Conservation (phyloP, 768 basidiomycete genomes). For the Wakefieldia striispora region DNA sequence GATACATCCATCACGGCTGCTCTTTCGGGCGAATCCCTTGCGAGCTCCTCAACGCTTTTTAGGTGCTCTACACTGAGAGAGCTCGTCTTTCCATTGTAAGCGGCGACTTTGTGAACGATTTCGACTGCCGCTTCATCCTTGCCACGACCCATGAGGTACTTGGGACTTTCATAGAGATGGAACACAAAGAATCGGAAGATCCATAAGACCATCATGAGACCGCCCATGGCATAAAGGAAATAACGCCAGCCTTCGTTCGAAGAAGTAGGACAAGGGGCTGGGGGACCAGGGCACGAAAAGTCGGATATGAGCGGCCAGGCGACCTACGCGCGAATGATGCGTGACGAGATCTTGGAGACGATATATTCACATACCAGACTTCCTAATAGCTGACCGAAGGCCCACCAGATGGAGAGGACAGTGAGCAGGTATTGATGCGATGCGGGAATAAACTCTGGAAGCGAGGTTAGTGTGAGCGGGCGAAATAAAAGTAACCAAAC, state of each 20-base stretch:
- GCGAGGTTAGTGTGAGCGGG: not conserved
- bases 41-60: slow-evolving; percentile 15
- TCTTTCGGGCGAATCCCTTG: slow-evolving; percentile 6
- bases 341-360: not conserved
- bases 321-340: slow-evolving; percentile 36
- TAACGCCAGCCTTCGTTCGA: slow-evolving; percentile 76
- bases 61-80: slow-evolving; percentile 53
- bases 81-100: slow-evolving; percentile 52
- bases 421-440: slow-evolving; percentile 77
- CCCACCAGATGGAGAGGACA: slow-evolving; percentile 78
- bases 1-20: slow-evolving; percentile 33
- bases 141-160: slow-evolving; percentile 70
- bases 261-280: slow-evolving; percentile 49
- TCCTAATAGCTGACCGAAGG: slow-evolving; percentile 67
- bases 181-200: slow-evolving; percentile 64
- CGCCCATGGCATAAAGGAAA: slow-evolving; percentile 71
- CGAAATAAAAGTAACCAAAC: slow-evolving; percentile 11
- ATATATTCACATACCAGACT: slow-evolving; percentile 35
- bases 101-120: slow-evolving; percentile 59
- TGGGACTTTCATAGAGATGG: slow-evolving; percentile 65
- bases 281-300: slow-evolving; percentile 52
- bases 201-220: slow-evolving; percentile 63
- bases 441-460: slow-evolving; percentile 62
- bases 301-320: slow-evolving; percentile 75
- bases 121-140: slow-evolving; percentile 59